Evolutionary conservation across 495 filamentous ascomycete genomes (phyloP).

Genomic region (Trypethelium eluteriae): DNA sequence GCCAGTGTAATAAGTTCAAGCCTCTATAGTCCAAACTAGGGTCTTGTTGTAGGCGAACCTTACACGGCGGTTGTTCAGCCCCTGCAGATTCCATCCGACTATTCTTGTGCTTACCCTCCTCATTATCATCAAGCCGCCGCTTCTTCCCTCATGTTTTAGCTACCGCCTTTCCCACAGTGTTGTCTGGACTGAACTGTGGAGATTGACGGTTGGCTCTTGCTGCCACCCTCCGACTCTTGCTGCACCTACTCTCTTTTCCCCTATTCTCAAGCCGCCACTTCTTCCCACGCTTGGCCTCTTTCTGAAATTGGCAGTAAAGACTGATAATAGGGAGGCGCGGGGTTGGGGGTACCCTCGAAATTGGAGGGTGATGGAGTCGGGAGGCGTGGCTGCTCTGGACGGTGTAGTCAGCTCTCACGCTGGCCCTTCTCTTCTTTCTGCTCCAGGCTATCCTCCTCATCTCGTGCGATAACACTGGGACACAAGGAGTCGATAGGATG

Average conservation of each 20-base stretch:
- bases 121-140: not conserved
- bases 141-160: not conserved
- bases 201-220: not conserved
- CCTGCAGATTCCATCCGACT: not conserved
- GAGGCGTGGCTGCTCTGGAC: not conserved
- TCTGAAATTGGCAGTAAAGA: not conserved
- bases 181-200: not conserved
- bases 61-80: not conserved
- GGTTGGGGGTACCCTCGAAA: not conserved
- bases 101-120: not conserved
- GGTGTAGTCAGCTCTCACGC: not conserved
- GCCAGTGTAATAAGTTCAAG: not conserved
- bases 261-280: not conserved
- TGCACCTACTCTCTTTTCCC: not conserved
- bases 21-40: not conserved
- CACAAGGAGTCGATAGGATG: too few relatives aligned
- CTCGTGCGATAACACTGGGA: too few relatives aligned
- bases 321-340: not conserved
- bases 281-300: not conserved
- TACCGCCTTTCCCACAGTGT: not conserved
- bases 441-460: not conserved
- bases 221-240: not conserved
- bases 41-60: not conserved
- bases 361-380: not conserved
- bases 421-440: not conserved